A percentile compares a stretch with the other conserved stretches of the same genome.
These are phyloP conservation scores for Fraxinus baroniana DNA, from an alignment of 305 asterid genomes.

Conservation along the genomic window DNA sequence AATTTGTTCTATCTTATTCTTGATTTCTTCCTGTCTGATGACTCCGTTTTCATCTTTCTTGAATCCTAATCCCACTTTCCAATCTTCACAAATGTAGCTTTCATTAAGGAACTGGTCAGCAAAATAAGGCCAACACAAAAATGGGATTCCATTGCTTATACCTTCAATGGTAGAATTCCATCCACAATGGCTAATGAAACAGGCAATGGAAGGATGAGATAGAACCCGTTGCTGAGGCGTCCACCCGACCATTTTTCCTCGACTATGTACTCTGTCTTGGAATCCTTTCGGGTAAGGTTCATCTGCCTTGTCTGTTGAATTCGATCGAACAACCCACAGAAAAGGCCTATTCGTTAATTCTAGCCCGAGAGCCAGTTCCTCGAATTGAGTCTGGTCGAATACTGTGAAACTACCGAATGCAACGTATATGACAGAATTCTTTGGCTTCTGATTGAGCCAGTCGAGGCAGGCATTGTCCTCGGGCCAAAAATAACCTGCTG, in stretches of 20 bases:
- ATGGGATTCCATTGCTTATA: constrained; percentile 52
- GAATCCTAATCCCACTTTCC: constrained; percentile 51
- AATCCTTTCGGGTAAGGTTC: constrained; percentile 43
- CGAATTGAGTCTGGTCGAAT: constrained; percentile 42
- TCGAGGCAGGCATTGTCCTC: constrained; percentile 41
- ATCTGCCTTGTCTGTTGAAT: constrained; percentile 5
- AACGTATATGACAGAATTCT: constrained; percentile 48
- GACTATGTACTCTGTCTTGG: constrained; percentile 25
- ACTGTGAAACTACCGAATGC: constrained; percentile 59
- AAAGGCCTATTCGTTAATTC: constrained; percentile 46
- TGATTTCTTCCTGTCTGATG: constrained; percentile 31
- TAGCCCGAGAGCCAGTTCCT: constrained; percentile 56
- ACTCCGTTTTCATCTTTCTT: constrained; percentile 35
- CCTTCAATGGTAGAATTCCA: constrained; percentile 68
- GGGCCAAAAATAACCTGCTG: constrained; percentile 45
- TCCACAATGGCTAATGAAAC: constrained; percentile 64
- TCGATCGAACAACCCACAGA: constrained; percentile 61
- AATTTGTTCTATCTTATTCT: constrained; percentile 41
- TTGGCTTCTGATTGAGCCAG: constrained; percentile 62
- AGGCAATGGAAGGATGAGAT: constrained; percentile 53
- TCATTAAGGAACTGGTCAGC: constrained; percentile 50
- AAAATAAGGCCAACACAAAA: constrained; percentile 63
- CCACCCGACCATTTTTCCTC: constrained; percentile 42
- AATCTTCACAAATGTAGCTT: constrained; percentile 48
- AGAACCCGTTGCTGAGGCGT: constrained; percentile 51